Conservation (phyloP, 306 rosid species). For the Rosa multiflora region DNA sequence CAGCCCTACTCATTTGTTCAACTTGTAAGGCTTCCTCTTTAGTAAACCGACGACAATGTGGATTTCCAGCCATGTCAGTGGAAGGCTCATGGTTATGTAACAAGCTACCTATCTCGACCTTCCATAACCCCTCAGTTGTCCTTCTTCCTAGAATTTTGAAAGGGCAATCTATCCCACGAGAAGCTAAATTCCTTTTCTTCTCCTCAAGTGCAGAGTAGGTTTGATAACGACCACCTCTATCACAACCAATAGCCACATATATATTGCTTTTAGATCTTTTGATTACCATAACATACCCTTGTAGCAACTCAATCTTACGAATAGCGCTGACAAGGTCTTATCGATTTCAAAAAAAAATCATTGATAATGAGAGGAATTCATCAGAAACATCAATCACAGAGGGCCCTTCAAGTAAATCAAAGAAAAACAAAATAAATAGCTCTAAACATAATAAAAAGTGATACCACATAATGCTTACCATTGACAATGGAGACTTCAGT, state of each 20-base stretch:
- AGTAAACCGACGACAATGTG: conserved; percentile 11
- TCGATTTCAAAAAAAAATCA: not conserved
- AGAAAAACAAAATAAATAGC: no score
- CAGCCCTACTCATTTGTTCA: conserved; percentile 6
- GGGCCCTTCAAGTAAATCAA: no score
- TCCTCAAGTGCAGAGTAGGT: not conserved
- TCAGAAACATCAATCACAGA: no score
- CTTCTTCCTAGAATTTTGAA: conserved; percentile 7
- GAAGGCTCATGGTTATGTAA: conserved; percentile 10
- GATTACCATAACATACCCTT: not conserved
- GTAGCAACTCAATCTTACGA: not conserved
- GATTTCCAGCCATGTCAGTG: not conserved
- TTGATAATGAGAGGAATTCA: no score
- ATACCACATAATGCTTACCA: no score
- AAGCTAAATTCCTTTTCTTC: not conserved
- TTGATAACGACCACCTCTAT: not conserved
- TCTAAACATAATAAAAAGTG: no score
- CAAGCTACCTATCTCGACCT: not conserved
- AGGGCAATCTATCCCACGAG: not conserved
- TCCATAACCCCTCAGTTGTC: not conserved
- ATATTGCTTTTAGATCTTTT: not conserved
- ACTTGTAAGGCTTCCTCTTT: not conserved
- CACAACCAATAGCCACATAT: not conserved
- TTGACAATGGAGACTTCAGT: no score
- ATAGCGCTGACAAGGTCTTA: not conserved